Evolutionary conservation across 192 early-diverging fungal genomes (phyloP).

Genomic region (Coemansia pectinata): DNA sequence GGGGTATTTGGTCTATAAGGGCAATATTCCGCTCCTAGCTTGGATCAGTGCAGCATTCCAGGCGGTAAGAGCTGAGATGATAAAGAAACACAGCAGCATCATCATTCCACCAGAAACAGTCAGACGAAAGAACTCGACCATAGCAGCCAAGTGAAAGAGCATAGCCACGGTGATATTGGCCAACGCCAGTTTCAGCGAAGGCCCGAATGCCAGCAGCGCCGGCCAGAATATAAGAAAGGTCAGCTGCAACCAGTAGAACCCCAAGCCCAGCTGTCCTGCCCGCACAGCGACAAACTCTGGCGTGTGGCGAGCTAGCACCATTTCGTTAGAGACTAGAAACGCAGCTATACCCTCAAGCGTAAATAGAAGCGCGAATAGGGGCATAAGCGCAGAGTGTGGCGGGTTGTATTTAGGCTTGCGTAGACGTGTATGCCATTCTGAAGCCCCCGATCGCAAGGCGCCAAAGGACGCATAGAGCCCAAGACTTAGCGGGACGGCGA

Average conservation of each 20-base stretch:
- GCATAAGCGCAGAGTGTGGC: constrained; percentile 30
- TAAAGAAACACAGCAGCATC: constrained; percentile 32
- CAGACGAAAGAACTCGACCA: constrained; percentile 47
- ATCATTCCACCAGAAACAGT: constrained; percentile 32
- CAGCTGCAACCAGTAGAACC: constrained; percentile 46
- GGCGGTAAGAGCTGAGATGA: constrained; percentile 15
- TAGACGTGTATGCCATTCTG: constrained; percentile 39
- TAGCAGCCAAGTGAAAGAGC: constrained; percentile 33
- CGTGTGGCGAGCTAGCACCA: constrained; percentile 26
- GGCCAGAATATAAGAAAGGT: constrained; percentile 52
- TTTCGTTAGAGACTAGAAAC: constrained; percentile 38
- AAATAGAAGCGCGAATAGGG: constrained; percentile 22
- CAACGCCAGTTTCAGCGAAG: constrained; percentile 34
- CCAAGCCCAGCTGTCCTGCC: constrained; percentile 43
- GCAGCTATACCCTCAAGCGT: constrained; percentile 37
- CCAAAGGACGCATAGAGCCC: constrained; percentile 33
- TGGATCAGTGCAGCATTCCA: constrained; percentile 49
- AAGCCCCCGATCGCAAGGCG: constrained; percentile 17
- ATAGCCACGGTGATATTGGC: constrained; percentile 27
- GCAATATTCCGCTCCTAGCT: constrained; percentile 10
- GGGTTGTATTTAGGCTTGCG: constrained; percentile 45
- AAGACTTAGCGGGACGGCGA: constrained; percentile 34
- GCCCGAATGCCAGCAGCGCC: constrained; percentile 28
- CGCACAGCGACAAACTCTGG: constrained; percentile 27
- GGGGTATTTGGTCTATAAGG: neutral